Conservation (phyloP, 2,329 filamentous ascomycete genomes). For the Tolypocladium nubicola region DNA sequence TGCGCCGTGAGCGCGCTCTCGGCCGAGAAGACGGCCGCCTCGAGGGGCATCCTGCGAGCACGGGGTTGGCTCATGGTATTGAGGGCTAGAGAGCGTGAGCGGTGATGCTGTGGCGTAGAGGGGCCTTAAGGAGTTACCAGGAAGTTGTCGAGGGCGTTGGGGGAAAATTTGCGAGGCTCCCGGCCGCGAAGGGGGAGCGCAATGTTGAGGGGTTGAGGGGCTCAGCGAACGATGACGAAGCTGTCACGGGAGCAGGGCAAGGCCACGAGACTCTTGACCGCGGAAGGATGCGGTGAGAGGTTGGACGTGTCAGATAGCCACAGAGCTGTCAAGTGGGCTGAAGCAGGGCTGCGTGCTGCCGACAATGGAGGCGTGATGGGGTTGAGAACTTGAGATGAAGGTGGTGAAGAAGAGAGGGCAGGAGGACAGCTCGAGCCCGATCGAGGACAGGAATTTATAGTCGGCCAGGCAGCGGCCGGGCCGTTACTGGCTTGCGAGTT, state of each 20-base stretch:
- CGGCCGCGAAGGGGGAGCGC: not conserved
- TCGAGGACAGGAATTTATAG: not conserved
- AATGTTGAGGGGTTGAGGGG: not conserved
- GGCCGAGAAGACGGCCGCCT: conserved; percentile 44
- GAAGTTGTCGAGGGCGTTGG: not conserved
- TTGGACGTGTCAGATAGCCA: not conserved
- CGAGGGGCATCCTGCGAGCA: conserved; percentile 23
- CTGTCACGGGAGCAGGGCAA: not conserved
- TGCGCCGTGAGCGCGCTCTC: conserved; percentile 27
- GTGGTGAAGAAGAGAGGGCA: not conserved
- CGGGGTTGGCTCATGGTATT: not conserved
- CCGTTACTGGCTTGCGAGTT: not conserved
- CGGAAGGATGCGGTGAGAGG: not conserved
- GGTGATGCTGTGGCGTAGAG: not conserved
- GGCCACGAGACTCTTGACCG: not conserved
- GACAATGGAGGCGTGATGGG: not conserved
- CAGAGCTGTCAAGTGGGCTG: not conserved
- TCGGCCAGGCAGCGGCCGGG: not conserved
- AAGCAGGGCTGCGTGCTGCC: not conserved
- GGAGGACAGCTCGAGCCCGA: not conserved
- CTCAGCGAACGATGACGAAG: not conserved
- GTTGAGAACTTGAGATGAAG: too few relatives aligned
- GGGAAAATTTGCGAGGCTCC: not conserved
- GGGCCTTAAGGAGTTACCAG: not conserved
- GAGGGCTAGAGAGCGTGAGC: not conserved